Evolutionary conservation across 495 filamentous ascomycete genomes (phyloP).

Genomic region (Hypomontagnella submonticulosa): DNA sequence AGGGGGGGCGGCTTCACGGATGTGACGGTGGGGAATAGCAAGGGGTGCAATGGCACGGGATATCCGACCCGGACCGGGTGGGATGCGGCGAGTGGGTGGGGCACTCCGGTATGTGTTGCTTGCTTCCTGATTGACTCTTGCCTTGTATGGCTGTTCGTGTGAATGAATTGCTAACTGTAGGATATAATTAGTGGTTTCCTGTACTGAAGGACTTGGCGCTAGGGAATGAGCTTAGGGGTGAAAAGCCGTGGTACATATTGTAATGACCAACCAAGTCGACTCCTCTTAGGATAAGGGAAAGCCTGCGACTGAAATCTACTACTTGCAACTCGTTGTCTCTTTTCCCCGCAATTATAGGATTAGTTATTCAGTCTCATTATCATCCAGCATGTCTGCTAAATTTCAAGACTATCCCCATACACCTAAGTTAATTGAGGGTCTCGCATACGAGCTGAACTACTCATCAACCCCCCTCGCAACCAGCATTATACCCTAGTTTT

Average conservation of each 20-base stretch:
- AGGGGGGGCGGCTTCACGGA: background rate
- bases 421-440: too few relatives aligned
- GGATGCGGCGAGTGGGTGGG: background rate
- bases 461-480: too few relatives aligned
- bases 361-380: too few relatives aligned
- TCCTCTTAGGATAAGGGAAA: too few relatives aligned
- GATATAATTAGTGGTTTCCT: background rate
- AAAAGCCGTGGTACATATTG: background rate
- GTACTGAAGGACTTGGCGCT: background rate
- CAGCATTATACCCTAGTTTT: too few relatives aligned
- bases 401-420: too few relatives aligned
- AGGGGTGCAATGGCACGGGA: conserved; percentile 1
- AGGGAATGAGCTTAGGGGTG: background rate
- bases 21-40: background rate
- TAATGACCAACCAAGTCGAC: background rate
- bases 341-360: too few relatives aligned
- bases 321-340: too few relatives aligned
- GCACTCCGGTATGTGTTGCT: background rate
- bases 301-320: too few relatives aligned
- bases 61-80: background rate
- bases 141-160: background rate
- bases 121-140: too few relatives aligned
- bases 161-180: background rate
- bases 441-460: too few relatives aligned
- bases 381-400: too few relatives aligned